These are phyloP conservation scores for Magnolia kwangsiensis DNA, from an alignment of 164 flowering plant species.

Conservation along the genomic window DNA sequence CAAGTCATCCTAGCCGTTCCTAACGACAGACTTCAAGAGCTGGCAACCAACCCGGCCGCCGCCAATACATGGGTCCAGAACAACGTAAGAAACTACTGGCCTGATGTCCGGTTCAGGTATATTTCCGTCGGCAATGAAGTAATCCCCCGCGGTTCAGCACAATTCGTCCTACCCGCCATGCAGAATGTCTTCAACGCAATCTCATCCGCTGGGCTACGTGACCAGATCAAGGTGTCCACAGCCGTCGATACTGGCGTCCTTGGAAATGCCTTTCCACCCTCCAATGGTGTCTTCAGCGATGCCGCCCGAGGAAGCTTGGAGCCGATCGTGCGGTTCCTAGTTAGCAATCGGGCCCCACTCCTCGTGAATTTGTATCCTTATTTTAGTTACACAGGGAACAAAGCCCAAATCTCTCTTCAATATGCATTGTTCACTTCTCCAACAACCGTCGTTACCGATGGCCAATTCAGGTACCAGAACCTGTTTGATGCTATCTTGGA, in stretches of 20 bases:
- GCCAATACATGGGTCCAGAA: constrained; percentile 36
- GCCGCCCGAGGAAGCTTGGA: not conserved
- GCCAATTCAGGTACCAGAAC: not conserved
- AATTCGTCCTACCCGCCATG: constrained; percentile 23
- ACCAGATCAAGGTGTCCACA: constrained; percentile 32
- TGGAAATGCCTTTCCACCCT: constrained; percentile 36
- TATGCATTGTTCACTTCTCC: constrained; percentile 11
- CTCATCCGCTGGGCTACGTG: constrained; percentile 1
- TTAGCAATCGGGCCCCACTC: constrained; percentile 19
- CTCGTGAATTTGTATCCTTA: constrained; percentile 43
- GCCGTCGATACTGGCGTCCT: constrained; percentile 19
- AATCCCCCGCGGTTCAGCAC: constrained; percentile 14
- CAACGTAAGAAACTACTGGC: constrained; percentile 24
- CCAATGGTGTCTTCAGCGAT: constrained; percentile 5
- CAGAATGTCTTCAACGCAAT: constrained; percentile 21
- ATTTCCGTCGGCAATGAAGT: constrained; percentile 52
- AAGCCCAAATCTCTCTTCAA: constrained; percentile 11
- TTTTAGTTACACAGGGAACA: constrained; percentile 19
- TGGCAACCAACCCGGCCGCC: constrained; percentile 24
- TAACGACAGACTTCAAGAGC: constrained; percentile 31
- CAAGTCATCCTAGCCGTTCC: constrained; percentile 39
- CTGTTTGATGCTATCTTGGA: constrained; percentile 11
- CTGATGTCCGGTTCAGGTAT: constrained; percentile 32
- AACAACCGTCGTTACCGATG: not conserved
- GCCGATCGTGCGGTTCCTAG: constrained; percentile 11